Evolutionary conservation across 148 eudicot species (phyloP).

Genomic region (Fagopyrum homotropicum): DNA sequence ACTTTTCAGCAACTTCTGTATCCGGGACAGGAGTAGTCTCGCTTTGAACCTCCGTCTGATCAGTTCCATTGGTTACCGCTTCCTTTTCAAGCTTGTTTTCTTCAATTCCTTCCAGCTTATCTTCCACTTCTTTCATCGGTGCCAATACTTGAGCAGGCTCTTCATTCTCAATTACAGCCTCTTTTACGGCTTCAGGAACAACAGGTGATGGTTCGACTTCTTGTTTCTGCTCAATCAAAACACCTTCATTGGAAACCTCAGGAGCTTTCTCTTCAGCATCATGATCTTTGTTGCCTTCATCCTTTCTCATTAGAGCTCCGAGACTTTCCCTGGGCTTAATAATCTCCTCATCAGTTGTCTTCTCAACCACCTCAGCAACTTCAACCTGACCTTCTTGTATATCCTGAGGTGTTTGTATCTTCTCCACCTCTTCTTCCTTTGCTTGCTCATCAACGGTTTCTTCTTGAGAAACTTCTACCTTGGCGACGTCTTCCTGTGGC

Average conservation of each 20-base stretch:
- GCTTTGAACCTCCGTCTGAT: neutral
- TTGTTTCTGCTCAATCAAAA: constrained; percentile 11
- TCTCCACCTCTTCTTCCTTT: neutral
- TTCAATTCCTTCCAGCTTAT: neutral
- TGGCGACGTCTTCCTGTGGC: neutral
- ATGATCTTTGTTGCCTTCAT: constrained; percentile 18
- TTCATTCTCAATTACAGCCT: neutral
- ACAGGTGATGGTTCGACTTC: neutral
- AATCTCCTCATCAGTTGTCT: constrained; percentile 16
- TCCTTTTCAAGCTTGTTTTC: constrained; percentile 15
- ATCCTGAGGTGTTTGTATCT: constrained; percentile 11
- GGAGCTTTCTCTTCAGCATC: neutral
- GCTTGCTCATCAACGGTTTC: neutral
- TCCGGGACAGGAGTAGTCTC: neutral
- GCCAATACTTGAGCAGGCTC: constrained; percentile 26
- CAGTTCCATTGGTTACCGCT: constrained; percentile 3
- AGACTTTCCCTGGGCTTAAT: constrained; percentile 21
- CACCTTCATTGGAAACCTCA: neutral
- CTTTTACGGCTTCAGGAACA: neutral
- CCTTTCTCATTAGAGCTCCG: constrained; percentile 5
- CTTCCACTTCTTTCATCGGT: constrained; percentile 15
- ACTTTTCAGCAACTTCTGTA: constrained; percentile 22
- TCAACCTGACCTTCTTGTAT: constrained; percentile 11
- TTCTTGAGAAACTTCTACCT: neutral
- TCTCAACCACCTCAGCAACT: neutral